Percentiles rank a stretch among this genome's conserved stretches.
Evolutionary conservation across 768 basidiomycete species (phyloP).

Genomic region (Crassisporium funariophilum): DNA sequence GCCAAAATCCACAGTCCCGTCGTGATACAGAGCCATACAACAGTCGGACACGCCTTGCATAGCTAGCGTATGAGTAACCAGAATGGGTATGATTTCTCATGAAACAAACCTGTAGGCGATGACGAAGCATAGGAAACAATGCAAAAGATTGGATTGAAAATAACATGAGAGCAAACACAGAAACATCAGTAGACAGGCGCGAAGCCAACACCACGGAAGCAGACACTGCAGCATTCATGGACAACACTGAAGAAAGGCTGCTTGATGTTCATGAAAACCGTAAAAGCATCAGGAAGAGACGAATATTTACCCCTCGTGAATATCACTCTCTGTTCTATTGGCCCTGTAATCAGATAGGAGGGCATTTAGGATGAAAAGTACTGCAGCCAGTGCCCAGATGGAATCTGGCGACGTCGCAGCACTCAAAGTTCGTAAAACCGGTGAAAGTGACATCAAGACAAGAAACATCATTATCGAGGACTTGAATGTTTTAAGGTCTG

Average conservation of each 20-base stretch:
- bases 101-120: conserved; percentile 61
- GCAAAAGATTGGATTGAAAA: conserved; percentile 84
- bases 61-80: conserved; percentile 15
- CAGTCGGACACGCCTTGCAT: conserved; percentile 47
- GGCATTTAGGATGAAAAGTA: conserved; percentile 79
- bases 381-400: conserved; percentile 93
- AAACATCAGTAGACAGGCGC: conserved; percentile 76
- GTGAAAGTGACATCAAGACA: conserved; percentile 85
- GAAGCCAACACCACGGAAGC: conserved; percentile 93
- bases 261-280: conserved; percentile 11
- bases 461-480: conserved; percentile 88
- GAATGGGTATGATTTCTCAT: conserved; percentile 7
- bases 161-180: conserved; percentile 87
- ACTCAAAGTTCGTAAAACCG: conserved; percentile 89
- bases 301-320: conserved; percentile 63
- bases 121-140: conserved; percentile 79
- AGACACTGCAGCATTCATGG: conserved; percentile 90
- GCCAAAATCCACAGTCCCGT: conserved; percentile 49
- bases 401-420: conserved; percentile 96
- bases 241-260: conserved; percentile 81
- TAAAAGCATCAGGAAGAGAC: too few relatives aligned
- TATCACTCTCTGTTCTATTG: conserved; percentile 40
- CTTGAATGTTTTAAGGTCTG: conserved; percentile 74
- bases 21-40: conserved; percentile 57
- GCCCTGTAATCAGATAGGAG: conserved; percentile 83